These are phyloP conservation scores for Fusarium sp. DNA, from an alignment of 2,329 filamentous ascomycete genomes.

Conservation along the genomic window DNA sequence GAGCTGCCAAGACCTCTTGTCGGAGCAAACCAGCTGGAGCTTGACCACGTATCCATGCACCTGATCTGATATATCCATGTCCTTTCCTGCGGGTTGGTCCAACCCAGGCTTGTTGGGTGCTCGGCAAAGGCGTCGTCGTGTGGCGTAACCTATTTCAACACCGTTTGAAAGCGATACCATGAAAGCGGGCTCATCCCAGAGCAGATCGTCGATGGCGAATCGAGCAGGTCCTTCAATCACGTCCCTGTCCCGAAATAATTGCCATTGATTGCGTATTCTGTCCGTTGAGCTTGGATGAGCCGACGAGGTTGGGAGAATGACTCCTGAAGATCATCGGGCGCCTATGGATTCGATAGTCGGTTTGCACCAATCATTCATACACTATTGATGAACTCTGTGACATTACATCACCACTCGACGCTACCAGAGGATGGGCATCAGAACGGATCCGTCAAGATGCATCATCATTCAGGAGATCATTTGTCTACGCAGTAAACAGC, in stretches of 20 bases:
- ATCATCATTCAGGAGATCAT: constrained; percentile 8
- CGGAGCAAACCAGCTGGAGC: constrained; percentile 1
- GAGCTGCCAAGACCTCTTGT: background rate
- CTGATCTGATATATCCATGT: constrained; percentile 17
- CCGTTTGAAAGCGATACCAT: constrained; percentile 23
- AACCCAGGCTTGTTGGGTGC: constrained; percentile 16
- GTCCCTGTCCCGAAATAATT: constrained; percentile 14
- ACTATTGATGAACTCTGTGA: constrained; percentile 4
- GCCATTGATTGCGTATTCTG: background rate
- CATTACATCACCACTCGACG: constrained; percentile 35
- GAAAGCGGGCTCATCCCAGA: constrained; percentile 17
- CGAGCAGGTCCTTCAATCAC: constrained; percentile 28
- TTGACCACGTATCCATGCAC: constrained; percentile 29
- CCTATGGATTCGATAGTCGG: constrained; percentile 7
- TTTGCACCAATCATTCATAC: constrained; percentile 16
- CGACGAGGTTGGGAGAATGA: background rate
- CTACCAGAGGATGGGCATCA: background rate
- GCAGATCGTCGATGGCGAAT: constrained; percentile 33
- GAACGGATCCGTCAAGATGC: constrained; percentile 12
- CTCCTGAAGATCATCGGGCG: constrained; percentile 13
- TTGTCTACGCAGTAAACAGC: constrained; percentile 2
- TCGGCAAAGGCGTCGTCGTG: constrained; percentile 33
- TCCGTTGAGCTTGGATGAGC: constrained; percentile 1
- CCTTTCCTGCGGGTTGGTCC: constrained; percentile 1
- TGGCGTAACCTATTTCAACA: constrained; percentile 27